A percentile compares a stretch with the other conserved stretches of the same genome.
phyloP scores from a whole-genome alignment of 805 yeast species.

The Pichia exigua region DNA sequence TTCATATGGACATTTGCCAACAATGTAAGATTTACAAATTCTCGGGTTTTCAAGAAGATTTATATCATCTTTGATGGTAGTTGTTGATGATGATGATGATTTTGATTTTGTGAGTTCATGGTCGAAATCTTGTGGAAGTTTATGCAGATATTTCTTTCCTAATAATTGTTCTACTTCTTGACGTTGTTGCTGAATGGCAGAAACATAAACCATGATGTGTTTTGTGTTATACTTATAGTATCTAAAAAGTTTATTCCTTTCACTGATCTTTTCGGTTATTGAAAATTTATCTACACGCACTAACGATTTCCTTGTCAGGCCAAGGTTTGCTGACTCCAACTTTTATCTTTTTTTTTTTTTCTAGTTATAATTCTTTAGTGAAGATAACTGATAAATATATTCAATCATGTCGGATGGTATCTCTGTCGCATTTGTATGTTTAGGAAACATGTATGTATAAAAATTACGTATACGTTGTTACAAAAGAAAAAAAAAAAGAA shows the following conservation, averaged over 20 bases:
- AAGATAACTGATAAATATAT: neutral
- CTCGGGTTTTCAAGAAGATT: constrained; percentile 33
- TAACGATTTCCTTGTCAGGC: neutral
- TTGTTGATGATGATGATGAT: constrained; percentile 5
- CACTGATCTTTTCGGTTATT: too few relatives aligned
- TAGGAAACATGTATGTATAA: constrained; percentile 73
- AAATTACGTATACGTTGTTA: neutral
- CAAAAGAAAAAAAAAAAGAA: too few relatives aligned
- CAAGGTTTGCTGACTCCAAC: neutral
- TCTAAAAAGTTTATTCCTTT: neutral
- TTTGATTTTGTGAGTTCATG: neutral
- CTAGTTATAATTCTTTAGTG: too few relatives aligned
- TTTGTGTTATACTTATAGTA: neutral
- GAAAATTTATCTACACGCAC: neutral
- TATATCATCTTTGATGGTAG: neutral
- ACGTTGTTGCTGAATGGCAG: constrained; percentile 66
- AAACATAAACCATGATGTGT: neutral
- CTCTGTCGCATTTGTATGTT: constrained; percentile 77
- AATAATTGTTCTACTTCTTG: constrained; percentile 70
- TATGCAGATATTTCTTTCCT: constrained; percentile 49
- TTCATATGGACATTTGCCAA: constrained; percentile 83
- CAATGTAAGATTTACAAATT: constrained; percentile 75
- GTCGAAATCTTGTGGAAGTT: constrained; percentile 24
- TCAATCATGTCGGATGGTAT: constrained; percentile 8
- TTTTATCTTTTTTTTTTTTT: too few relatives aligned